Base-by-base conservation (phyloP, 768 basidiomycete species). In the Phlebiopsis flavidoalba region DNA sequence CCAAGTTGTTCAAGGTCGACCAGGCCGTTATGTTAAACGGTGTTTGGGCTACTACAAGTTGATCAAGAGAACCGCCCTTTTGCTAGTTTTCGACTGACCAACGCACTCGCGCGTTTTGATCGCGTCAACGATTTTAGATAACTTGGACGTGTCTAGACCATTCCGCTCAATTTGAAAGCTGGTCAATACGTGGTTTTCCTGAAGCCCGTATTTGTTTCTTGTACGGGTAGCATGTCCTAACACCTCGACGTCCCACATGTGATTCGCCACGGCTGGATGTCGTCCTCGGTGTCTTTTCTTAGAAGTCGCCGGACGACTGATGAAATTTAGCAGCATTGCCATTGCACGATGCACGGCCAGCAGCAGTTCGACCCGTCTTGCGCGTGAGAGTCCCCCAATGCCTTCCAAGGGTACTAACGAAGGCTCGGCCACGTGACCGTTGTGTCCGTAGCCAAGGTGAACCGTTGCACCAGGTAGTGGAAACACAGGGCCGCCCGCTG, bases 111-210 rank as follows among this genome's bases (percentile, higher is more conserved):
- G 40, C 17, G 11, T 43, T 43, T 17, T 43, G 40, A 43, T 43
- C 40, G 40, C 40, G 40, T 12, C 40, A 43, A 43, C 11, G 12
- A 3, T 17, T 40, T 19, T 51, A 63, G 58, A 60, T 46, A 46
- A 36, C 17, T 57, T 63, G 33, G 54, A 49, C 10, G 57, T 33
- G 79, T 75, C 75, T 26, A 77, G 22, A 78, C 72, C 8, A 77
- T 83, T 54, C 79, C 80, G 64, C 68, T 56, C 68, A 72, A 19
- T 69, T n/a, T 81, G 19, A 72, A 75, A 31, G 66, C 78, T 61
- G 81, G 80, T 5, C 73, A 81, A 74, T 84, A 82, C 69, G 80
- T 81, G 70, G 78, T 74, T 5, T 14, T n/a, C n/a, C n/a, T n/a
- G n/a, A n/a, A n/a, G n/a, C n/a, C 56, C 36, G 40, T 50, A n/a